phyloP scores from a whole-genome alignment of 306 rosid species.

The Prunus fruticosa region DNA sequence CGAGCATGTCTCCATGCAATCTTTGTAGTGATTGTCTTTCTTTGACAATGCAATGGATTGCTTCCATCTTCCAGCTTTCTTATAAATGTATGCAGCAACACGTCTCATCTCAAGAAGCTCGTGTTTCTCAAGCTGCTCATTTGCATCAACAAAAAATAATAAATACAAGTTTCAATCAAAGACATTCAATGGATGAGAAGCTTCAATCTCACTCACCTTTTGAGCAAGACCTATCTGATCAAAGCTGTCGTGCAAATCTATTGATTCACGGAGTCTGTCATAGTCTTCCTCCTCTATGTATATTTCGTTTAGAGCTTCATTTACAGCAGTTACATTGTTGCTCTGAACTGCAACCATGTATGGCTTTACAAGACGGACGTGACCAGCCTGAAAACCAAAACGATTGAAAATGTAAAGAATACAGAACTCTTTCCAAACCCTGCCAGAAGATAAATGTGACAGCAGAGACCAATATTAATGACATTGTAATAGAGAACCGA shows the following conservation, averaged over 20 bases:
- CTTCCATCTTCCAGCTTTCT: conserved; percentile 97
- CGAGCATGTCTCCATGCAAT: conserved; percentile 97
- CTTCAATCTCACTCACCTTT: conserved; percentile 66
- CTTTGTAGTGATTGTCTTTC: conserved; percentile 97
- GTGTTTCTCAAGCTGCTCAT: conserved; percentile 85
- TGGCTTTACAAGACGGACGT: conserved; percentile 88
- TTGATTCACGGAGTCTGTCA: conserved; percentile 91
- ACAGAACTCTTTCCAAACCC: neutral
- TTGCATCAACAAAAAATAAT: conserved; percentile 1
- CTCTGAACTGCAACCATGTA: conserved; percentile 99
- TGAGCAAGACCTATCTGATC: conserved; percentile 98
- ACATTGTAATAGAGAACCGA: neutral
- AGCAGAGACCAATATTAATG: neutral
- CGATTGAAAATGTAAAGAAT: neutral
- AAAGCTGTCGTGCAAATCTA: conserved; percentile 88
- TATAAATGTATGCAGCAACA: conserved; percentile 93
- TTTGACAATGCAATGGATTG: conserved; percentile 96
- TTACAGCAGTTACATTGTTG: conserved; percentile 94
- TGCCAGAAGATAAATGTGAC: neutral
- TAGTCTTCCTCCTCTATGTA: conserved; percentile 98
- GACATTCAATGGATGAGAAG: neutral
- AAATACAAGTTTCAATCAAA: neutral
- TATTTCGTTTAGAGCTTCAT: conserved; percentile 94
- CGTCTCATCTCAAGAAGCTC: conserved; percentile 99
- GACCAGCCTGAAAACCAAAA: conserved; percentile 73